A percentile compares a stretch with the other conserved stretches of the same genome.
phyloP scores from a whole-genome alignment of 2,329 filamentous ascomycete genomes.

The Stagonosporopsis vannaccii region DNA sequence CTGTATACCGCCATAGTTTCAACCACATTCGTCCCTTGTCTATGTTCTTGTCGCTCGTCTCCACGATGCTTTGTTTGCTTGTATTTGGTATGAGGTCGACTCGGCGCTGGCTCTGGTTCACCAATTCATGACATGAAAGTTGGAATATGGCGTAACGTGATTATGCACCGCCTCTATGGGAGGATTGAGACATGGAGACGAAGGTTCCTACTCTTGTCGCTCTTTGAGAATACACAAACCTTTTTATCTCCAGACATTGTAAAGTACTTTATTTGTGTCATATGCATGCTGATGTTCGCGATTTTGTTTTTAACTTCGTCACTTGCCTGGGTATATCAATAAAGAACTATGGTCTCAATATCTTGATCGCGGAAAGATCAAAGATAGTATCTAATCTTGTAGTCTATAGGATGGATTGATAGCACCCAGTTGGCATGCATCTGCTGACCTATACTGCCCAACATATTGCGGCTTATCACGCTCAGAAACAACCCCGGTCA shows the following conservation, averaged over 20 bases:
- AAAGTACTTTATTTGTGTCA: neutral
- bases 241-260: neutral
- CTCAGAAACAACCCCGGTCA: too few species aligned
- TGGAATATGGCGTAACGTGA: neutral
- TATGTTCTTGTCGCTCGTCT: neutral
- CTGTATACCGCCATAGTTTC: neutral
- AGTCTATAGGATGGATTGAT: neutral
- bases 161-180: neutral
- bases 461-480: neutral
- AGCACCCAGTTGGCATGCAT: neutral
- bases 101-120: conserved; percentile 8
- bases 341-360: neutral
- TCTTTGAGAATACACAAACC: neutral
- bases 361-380: neutral
- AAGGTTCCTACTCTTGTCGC: neutral
- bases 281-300: neutral
- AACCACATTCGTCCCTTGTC: neutral
- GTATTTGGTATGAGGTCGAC: neutral
- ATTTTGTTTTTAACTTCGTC: neutral
- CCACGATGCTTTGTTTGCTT: neutral
- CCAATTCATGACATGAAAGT: neutral
- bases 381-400: neutral
- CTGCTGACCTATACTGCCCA: neutral
- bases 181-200: neutral
- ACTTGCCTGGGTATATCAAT: neutral